Evolutionary conservation across 306 rosid species (phyloP), one percentile per base, ranked within the genome.

Genomic region (Crotalaria pallida): DNA sequence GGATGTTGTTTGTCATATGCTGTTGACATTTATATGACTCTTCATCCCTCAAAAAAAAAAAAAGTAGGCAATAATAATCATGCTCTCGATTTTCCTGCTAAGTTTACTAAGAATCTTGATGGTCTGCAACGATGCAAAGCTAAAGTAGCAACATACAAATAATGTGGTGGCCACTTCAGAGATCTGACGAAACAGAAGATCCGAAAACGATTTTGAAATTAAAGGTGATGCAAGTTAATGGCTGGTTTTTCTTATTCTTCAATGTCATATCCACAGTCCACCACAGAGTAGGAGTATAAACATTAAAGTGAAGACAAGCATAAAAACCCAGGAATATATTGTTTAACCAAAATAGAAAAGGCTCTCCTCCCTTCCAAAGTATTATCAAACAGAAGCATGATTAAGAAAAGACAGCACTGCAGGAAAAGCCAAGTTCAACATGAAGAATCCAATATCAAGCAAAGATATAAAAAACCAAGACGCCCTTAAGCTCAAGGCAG

Each of bases 151-250:
- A 10, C 22, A 33, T 2, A 17, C 11, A 27, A 52, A 2, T 31
- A 5, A 43, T 49, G 44, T n/a, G 33, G 5, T 41, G 33, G 41
- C 45, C 40, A 43, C 74, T 84, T 51, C 58, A 81, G 43, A 62
- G 31, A 56, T 31, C 33, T 50, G 84, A 73, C 17, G 31, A 27
- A 4, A 36, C 38, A 2, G 18, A 33, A 56, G 77, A 77, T 57
- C 76, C 75, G 16, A 81, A 50, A 58, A 27, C 31, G 31, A 27
- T 27, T 27, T 75, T 88, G 72, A 88, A 86, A 29, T 72, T 47
- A 75, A 88, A 85, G 71, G 10, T 74, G 47, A 85, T 74, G 79
- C 94, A 85, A 40, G 85, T 81, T 71, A 88, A 72, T 64, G 40
- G 76, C 12, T 74, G 24, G 29, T 77, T 48, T 0, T 69, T 65